Percentiles rank a stretch among this genome's conserved stretches.
These are phyloP conservation scores for Telfairia occidentalis DNA, from an alignment of 331 rosid species.

Conservation along the genomic window DNA sequence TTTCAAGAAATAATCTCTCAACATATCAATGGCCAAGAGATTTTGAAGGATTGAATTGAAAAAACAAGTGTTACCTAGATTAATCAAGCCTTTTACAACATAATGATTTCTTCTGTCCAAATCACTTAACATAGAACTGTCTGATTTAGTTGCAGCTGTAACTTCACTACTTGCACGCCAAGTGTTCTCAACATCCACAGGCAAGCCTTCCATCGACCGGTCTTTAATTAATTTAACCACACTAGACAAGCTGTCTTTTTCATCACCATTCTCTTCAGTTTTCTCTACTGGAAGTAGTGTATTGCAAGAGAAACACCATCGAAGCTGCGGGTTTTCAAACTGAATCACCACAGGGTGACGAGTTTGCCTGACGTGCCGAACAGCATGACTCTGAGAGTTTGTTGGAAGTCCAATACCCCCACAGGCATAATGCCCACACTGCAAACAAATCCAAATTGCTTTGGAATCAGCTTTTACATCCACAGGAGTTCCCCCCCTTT, in stretches of 20 bases:
- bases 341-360: conserved; percentile 58
- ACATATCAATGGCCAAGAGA: conserved; percentile 56
- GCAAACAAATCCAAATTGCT: conserved; percentile 84
- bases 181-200: conserved; percentile 35
- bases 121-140: conserved; percentile 17
- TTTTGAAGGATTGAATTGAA: conserved; percentile 85
- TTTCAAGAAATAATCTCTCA: conserved; percentile 46
- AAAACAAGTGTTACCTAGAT: conserved; percentile 95
- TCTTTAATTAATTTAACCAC: conserved; percentile 55
- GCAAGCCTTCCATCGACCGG: conserved; percentile 21
- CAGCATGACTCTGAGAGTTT: conserved; percentile 41
- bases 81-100: conserved; percentile 57
- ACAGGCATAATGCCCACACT: conserved; percentile 69
- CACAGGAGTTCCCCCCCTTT: conserved; percentile 41
- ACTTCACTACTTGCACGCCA: conserved; percentile 37
- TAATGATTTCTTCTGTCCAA: conserved; percentile 42
- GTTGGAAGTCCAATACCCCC: conserved; percentile 84
- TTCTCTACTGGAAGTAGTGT: conserved; percentile 47
- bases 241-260: conserved; percentile 32
- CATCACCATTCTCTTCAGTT: conserved; percentile 42
- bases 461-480: conserved; percentile 50
- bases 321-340: conserved; percentile 54
- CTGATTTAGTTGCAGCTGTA: conserved; percentile 41
- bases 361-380: conserved; percentile 54
- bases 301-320: conserved; percentile 83